Conservation (phyloP, 2,329 filamentous ascomycete species). For the Fusarium pseudocircinatum region DNA sequence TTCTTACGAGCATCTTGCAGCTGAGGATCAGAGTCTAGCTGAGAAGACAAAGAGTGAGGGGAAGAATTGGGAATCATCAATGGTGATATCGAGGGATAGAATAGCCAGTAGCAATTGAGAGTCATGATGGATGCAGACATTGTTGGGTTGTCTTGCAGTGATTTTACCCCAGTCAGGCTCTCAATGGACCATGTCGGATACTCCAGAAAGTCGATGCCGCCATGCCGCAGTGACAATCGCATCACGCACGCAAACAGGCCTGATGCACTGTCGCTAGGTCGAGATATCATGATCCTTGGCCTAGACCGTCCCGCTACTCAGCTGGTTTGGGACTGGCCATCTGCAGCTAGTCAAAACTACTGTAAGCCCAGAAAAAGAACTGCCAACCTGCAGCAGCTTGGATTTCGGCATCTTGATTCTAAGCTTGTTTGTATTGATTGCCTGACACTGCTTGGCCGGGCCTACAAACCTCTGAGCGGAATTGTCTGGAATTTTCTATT, state of each 20-base stretch:
- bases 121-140: neutral
- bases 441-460: conserved; percentile 22
- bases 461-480: neutral
- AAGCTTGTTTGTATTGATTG: conserved; percentile 21
- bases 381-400: conserved; percentile 3
- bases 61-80: neutral
- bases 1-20: conserved; percentile 25
- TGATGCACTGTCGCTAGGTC: conserved; percentile 6
- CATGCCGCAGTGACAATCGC: conserved; percentile 25
- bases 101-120: neutral
- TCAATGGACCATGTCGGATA: neutral
- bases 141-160: conserved; percentile 10
- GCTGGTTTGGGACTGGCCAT: conserved; percentile 21
- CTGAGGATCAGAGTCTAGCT: conserved; percentile 8
- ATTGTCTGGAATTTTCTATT: conserved; percentile 32
- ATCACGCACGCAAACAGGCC: conserved; percentile 19
- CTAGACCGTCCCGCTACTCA: conserved; percentile 30
- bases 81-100: neutral
- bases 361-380: conserved; percentile 15
- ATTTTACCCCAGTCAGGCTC: conserved; percentile 13
- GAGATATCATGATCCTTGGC: conserved; percentile 21
- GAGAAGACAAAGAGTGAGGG: neutral
- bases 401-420: conserved; percentile 15
- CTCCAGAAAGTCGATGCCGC: conserved; percentile 26
- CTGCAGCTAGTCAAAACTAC: conserved; percentile 20